Base-by-base conservation (phyloP, 2,329 filamentous ascomycete genomes). In the Colletotrichum lupini region DNA sequence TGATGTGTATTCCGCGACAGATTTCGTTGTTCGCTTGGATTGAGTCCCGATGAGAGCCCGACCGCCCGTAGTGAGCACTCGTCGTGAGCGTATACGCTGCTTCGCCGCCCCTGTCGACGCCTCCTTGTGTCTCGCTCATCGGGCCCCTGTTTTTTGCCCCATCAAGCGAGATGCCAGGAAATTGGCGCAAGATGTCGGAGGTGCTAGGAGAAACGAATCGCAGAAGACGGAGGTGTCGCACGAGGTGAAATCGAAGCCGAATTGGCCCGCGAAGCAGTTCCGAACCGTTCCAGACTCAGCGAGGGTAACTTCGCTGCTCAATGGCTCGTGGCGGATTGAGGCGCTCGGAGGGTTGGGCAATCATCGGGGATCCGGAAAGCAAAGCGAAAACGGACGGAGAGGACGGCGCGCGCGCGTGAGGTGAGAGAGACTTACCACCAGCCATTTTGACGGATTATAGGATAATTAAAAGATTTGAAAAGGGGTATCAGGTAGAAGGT, bases 391-490 rank as follows among this genome's bases (percentile, higher is more conserved):
- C 42, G 42, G 32, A 52, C 16, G 49, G 26, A 49, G 19, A 24
- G 28, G 30, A 35, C 32, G 32, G 11, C 32, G 14, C 6, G 14
- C 37, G 46, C 64, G 63, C 57, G 64, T 35, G 56, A n/a, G 28
- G 35, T 19, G 14, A 14, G 22, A 56, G 37, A 35, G 14, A 85
- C 84, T 85, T 83, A 85, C 84, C 83, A 78, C 83, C 83, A 82
- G 84, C 83, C 84, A 85, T 85, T 82, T 80, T 85, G 74, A 65
- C 62, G 69, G 72, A 71, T 68, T 67, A 66, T 58, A 73, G 53
- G 67, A 56, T 37, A 75, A 75, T 75, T 75, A 70, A 58, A 46
- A 61, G 62, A 32, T 22, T 72, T 42, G 76, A 73, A 70, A 74
- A 64, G 74, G 76, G 75, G 68, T 73, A 80, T 78, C 79, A 80